Evolutionary conservation across 768 basidiomycete genomes (phyloP).

Genomic region (Collybiopsis confluens): DNA sequence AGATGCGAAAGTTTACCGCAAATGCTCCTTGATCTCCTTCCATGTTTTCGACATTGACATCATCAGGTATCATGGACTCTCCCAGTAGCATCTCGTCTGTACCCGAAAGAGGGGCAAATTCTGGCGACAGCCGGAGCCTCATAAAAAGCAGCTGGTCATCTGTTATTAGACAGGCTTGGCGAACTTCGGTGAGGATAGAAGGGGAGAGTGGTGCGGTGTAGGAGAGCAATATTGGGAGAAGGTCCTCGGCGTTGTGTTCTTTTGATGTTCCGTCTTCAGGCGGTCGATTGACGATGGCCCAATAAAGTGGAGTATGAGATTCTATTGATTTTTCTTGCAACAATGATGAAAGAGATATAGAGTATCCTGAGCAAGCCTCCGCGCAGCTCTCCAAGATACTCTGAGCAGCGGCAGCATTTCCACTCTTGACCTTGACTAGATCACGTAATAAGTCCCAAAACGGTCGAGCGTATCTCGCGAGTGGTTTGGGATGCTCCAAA

Average conservation of each 20-base stretch:
- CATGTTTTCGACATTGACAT: conserved; percentile 50
- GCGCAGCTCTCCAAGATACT: conserved; percentile 60
- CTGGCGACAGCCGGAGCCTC: conserved; percentile 45
- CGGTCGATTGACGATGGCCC: conserved; percentile 64
- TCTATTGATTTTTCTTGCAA: conserved; percentile 65
- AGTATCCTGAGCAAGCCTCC: conserved; percentile 50
- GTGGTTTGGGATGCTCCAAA: conserved; percentile 26
- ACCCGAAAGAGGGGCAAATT: conserved; percentile 48
- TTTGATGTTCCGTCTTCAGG: conserved; percentile 32
- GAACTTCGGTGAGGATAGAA: conserved; percentile 53
- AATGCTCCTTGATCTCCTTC: conserved; percentile 50
- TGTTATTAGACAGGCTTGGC: conserved; percentile 60
- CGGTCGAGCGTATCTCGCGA: conserved; percentile 49
- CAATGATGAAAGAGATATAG: conserved; percentile 46
- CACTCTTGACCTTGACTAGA: conserved; percentile 38
- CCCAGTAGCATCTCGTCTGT: conserved; percentile 51
- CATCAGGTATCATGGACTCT: conserved; percentile 42
- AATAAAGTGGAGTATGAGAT: conserved; percentile 63
- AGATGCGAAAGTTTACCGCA: conserved; percentile 44
- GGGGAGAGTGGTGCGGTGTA: conserved; percentile 42
- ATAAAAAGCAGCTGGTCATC: conserved; percentile 62
- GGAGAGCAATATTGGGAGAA: conserved; percentile 47
- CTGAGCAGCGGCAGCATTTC: conserved; percentile 20
- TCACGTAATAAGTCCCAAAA: conserved; percentile 54
- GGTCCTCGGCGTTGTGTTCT: conserved; percentile 20